Evolutionary conservation across 164 flowering plant genomes (phyloP).

Genomic region (Akebia trifoliata): DNA sequence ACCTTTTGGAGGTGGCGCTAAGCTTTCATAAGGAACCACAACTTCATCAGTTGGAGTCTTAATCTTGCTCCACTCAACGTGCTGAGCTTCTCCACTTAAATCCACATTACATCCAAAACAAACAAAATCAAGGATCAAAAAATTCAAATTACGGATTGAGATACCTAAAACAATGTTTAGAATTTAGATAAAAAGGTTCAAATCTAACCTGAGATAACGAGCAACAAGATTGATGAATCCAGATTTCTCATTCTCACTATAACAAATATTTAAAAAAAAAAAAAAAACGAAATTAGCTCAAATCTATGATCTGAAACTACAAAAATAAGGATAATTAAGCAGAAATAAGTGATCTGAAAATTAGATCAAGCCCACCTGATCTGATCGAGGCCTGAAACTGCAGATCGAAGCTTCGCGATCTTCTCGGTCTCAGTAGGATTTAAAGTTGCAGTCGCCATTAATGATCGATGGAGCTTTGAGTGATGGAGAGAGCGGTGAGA

Average conservation of each 20-base stretch:
- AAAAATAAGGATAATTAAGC: background rate
- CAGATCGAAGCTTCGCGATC: slow-evolving; percentile 51
- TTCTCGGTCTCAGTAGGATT: slow-evolving; percentile 46
- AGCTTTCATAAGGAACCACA: slow-evolving; percentile 82
- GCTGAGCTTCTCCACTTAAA: slow-evolving; percentile 85
- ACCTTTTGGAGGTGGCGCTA: slow-evolving; percentile 77
- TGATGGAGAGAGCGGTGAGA: slow-evolving; percentile 3
- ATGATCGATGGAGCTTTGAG: slow-evolving; percentile 6
- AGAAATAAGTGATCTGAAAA: background rate
- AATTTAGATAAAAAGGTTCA: background rate
- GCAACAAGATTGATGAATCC: slow-evolving; percentile 88
- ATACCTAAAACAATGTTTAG: no score
- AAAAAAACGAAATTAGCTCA: slow-evolving; percentile 7
- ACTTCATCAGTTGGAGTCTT: slow-evolving; percentile 94
- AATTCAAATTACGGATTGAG: background rate
- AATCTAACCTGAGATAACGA: slow-evolving; percentile 80
- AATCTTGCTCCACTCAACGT: slow-evolving; percentile 96
- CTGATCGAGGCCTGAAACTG: slow-evolving; percentile 61
- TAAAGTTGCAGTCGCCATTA: slow-evolving; percentile 45
- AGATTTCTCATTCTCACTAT: slow-evolving; percentile 88
- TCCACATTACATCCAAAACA: slow-evolving; percentile 9
- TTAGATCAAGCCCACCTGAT: slow-evolving; percentile 51
- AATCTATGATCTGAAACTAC: slow-evolving; percentile 14
- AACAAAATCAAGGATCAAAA: background rate
- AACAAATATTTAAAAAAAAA: slow-evolving; percentile 12